phyloP scores from a whole-genome alignment of 176 grass and related monocot genomes.

The Avena atlantica region DNA sequence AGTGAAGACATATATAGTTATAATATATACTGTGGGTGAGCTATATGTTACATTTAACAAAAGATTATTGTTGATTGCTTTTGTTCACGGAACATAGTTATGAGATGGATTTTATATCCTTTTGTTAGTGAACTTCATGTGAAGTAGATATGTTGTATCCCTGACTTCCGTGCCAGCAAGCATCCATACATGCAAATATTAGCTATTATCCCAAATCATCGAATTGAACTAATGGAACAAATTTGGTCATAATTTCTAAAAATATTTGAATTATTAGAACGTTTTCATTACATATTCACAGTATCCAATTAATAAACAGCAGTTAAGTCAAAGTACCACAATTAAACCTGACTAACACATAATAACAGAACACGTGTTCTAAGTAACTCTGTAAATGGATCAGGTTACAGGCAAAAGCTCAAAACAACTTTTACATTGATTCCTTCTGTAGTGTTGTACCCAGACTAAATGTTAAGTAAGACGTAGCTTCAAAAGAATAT shows the following conservation, averaged over 20 bases:
- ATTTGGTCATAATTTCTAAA: neutral
- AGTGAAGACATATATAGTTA: neutral
- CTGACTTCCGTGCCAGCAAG: neutral
- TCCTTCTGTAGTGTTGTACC: neutral
- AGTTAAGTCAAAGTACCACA: neutral
- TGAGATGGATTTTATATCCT: neutral
- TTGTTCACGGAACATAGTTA: neutral
- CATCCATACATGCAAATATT: conserved; percentile 1
- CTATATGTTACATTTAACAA: neutral
- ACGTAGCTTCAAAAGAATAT: neutral
- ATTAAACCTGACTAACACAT: neutral
- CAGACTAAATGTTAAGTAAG: conserved; percentile 19
- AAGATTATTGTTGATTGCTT: neutral
- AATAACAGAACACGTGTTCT: conserved; percentile 11
- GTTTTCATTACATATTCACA: neutral
- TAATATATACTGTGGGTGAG: neutral
- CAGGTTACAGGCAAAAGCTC: neutral
- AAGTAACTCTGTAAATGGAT: neutral
- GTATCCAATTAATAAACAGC: neutral
- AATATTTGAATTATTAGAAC: neutral
- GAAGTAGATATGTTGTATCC: neutral
- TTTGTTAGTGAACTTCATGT: neutral
- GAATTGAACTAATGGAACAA: neutral
- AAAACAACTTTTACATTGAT: neutral
- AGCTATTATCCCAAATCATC: neutral